Evolutionary conservation across 2,329 filamentous ascomycete genomes (phyloP), one percentile per base, ranked within the genome.

Genomic region (Neonectria coccinea): DNA sequence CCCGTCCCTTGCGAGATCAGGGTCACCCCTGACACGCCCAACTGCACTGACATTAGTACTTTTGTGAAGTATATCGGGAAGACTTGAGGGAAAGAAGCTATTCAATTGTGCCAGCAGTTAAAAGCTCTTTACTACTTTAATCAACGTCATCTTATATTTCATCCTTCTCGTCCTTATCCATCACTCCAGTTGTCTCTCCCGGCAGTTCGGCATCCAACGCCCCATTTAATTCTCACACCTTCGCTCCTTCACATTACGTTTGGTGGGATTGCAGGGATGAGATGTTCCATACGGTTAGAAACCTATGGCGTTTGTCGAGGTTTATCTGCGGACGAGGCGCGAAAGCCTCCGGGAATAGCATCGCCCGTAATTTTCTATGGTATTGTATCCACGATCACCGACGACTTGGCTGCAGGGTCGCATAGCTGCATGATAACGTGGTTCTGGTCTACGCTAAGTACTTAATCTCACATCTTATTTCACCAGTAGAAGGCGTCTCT

Each of bases 1-100:
- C 58, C 58, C 18, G 45, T 58, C 4, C 12, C 45, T 18, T 50
- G 45, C 1, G 45, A 27, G 45, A 56, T 56, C 53, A 45, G 41
- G 27, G 53, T n/a, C 16, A 50, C 25, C 14, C 25, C 45, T 8
- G 45, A 50, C 8, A 50, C 25, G 5, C 45, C 25, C 16, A 50
- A 31, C 3, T 31, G 25, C 1, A 50, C 25, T 5, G 45, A 50
- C 45, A 50, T n/a, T 18, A n/a, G 4, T 10, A 20, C n/a, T 1
- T 3, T n/a, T 6, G 25, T 25, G 25, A 25, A 25, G 25, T 25
- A 25, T 25, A 25, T 25, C 5, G 3, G 25, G 5, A 25, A 25
- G 25, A 25, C 2, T 1, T 1, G 6, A 25, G 25, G 25, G 25
- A 25, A 1, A 6, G 10, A 18, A 18, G 45, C 14, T 16, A 5